Base-by-base conservation (phyloP, 495 filamentous ascomycete genomes). In the Hyphodiscus hymeniophilus region DNA sequence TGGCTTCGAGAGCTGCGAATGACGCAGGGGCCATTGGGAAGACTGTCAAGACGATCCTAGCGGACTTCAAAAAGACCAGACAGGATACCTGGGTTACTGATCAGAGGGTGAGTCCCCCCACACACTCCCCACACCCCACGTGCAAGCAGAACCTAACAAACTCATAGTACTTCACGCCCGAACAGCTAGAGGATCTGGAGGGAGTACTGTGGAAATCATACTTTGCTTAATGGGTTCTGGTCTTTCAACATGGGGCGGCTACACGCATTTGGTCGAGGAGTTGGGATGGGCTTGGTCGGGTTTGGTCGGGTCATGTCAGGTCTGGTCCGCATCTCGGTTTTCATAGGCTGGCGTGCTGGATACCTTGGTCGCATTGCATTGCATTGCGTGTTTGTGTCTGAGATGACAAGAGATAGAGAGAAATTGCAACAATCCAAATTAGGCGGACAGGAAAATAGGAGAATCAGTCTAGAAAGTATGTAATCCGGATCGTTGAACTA, bases 151-250 rank as follows among this genome's bases (percentile, higher is more conserved):
- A n/a, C 6, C 17, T 36, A 36, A 36, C 34, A 36, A 7, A 5
- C 15, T n/a, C 40, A 21, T 57, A 97, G 91, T 90, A 87, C 39
- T 98, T 98, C 58, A 86, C 86, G 2, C 66, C 79, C 16, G 91
- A 96, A 55, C 92, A 98, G 59, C 74, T 97, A 1, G 92, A 95
- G 63, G 91, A 97, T 63, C 68, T 98, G 17, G 90, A 95, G 56
- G 92, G 92, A 35, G 94, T 97, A 31, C 72, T 99, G 47, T 99
- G 94, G 94, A 97, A 97, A 81, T 95, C 89, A 60, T 99, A 99
- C 62, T 99, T 97, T 72, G 92, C 92, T 47, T 97, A 74, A 55
- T 24, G 15, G 17, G 15, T 36, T 13, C 6, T 3, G 15, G 13
- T 20, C n/a, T 21, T 21, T 42, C 40, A 24, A 10, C 26, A 28